Base-by-base conservation (phyloP, 108 stramenopile genomes). In the Skeletonema grethae region DNA sequence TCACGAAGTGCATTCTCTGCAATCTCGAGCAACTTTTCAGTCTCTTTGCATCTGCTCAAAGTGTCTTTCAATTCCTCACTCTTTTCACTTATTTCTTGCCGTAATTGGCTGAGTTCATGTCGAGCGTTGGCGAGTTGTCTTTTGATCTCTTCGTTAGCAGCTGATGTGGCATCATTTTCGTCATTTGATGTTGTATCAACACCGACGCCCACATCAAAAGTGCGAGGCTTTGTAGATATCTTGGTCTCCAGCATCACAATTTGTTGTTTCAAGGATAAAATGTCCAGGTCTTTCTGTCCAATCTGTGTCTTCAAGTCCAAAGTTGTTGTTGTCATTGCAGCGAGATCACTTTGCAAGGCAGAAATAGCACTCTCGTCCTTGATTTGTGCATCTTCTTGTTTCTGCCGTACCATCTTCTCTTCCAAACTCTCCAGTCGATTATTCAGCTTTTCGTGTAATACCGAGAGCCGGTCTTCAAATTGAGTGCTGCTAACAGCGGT, bases 231-330 rank as follows among this genome's bases (percentile, higher is more conserved):
- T 16, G 48, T 7, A 22, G 53, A 36, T 48, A n/a, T 18, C 18
- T 65, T 16, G 41, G 66, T 62, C 38, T 80, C 79, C 1, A 84
- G 50, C 36, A 50, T 60, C 9, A 70, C 16, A 18, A 76, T 24
- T 7, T 79, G 64, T 29, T 72, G 73, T 9, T 73, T 80, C 39
- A 80, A 11, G 25, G 70, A 71, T 29, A 84, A 30, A 10, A 84
- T 72, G 22, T 84, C 83, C 20, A 84, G 57, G 39, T 84, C 83
- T 59, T 81, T 84, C 15, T 66, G 72, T 3, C 74, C 79, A 41
- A 81, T 57, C 9, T 84, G 78, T 12, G 78, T 66, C 24, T 63
- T 38, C 38, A 84, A 48, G 20, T 72, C 61, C 46, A 77, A 32
- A 16, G 69, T 60, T 25, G 62, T 73, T 34, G 75, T 45, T 9